Conservation (phyloP, 345 rosid species). For the Nephelium lappaceum region DNA sequence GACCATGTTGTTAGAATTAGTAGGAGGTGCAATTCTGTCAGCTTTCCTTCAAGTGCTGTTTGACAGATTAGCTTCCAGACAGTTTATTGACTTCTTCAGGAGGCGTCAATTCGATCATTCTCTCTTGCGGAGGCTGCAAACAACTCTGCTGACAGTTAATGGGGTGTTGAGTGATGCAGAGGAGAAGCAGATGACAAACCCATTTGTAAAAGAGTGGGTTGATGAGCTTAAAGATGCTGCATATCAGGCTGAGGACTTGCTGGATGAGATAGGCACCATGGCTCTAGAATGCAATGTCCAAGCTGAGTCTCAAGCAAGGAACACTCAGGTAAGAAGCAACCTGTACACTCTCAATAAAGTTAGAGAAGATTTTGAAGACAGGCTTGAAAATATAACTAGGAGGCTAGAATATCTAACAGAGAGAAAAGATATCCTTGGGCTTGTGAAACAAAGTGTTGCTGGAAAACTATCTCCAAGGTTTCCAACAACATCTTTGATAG, state of each 20-base stretch:
- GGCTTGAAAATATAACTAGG: conserved; percentile 6
- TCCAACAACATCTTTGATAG: conserved; percentile 25
- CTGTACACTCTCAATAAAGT: not conserved
- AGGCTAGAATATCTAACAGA: conserved; percentile 19
- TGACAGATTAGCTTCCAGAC: conserved; percentile 15
- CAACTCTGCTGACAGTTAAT: conserved; percentile 7
- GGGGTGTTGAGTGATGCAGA: conserved; percentile 23
- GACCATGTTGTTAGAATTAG: conserved; percentile 2
- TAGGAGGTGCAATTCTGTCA: conserved; percentile 16
- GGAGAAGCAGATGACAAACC: conserved; percentile 22
- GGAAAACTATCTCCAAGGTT: not conserved
- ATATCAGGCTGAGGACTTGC: conserved; percentile 21
- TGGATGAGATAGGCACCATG: conserved; percentile 17
- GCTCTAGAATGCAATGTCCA: not conserved
- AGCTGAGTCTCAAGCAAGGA: not conserved
- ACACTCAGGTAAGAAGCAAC: conserved; percentile 1
- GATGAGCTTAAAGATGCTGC: conserved; percentile 25
- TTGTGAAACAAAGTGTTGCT: conserved; percentile 10
- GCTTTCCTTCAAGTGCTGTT: conserved; percentile 24
- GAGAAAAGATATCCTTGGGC: conserved; percentile 19
- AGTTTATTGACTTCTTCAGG: not conserved
- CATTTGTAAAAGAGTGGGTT: conserved; percentile 16
- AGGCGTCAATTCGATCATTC: not conserved
- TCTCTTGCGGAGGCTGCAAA: conserved; percentile 9
- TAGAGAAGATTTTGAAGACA: conserved; percentile 4